Base-by-base conservation (phyloP, 257 asterid species). In the Nicotiana noctiflora region DNA sequence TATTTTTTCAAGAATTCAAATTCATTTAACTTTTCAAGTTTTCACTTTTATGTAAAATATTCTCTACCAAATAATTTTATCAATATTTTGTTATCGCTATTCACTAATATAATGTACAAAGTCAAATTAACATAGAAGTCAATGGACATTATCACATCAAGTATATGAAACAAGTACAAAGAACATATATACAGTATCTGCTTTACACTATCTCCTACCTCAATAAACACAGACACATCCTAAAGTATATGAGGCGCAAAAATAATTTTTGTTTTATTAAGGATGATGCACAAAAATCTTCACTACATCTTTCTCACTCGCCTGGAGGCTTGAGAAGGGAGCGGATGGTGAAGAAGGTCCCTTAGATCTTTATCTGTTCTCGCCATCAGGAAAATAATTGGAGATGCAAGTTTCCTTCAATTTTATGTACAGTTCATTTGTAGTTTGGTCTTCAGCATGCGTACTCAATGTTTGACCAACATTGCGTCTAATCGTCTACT, bases 401-500 rank as follows among this genome's bases (percentile, higher is more conserved):
- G 23, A 46, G 78, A 72, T 72, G 78, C 61, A 72, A 56, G 78
- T 72, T 44, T 0, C 44, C 78, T 72, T 72, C 23, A 61, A 72
- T 3, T 70, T 18, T 72, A 72, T 72, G 78, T 72, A 72, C 78
- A 72, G 34, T 25, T 72, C 21, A 21, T 72, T 44, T 72, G 60
- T 72, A 72, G 32, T 68, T 67, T 72, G 40, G 40, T 72, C 23
- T 40, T 49, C 61, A 23, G 18, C 1, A 6, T 46, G 18, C 23
- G 32, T 72, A 72, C 78, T 86, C 86, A 91, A 81, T 84, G 92
- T 74, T 85, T 86, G n/a, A 89, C 86, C 87, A 93, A 82, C 98
- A 95, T 90, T 65, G 97, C 94, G 17, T 92, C 96, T 84, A 91
- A 84, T 76, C 87, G 87, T 80, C 83, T 89, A 56, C 85, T 93